These are phyloP conservation scores for Xylaria bambusicola DNA, from an alignment of 495 filamentous ascomycete genomes.

Conservation along the genomic window DNA sequence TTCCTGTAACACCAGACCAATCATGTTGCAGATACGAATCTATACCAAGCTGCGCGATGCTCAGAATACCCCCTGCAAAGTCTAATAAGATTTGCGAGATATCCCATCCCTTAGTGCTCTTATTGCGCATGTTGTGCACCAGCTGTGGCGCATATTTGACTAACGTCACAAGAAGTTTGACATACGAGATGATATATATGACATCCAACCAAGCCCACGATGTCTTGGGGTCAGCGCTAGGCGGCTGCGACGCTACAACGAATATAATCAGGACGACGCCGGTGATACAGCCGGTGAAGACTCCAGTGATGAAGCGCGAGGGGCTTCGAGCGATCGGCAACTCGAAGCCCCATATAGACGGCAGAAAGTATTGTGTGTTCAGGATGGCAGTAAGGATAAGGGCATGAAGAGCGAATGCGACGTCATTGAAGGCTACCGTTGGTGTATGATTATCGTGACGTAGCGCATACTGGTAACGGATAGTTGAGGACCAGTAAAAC, in stretches of 20 bases:
- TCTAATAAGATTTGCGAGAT: constrained; percentile 88
- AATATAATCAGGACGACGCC: constrained; percentile 58
- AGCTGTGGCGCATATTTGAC: constrained; percentile 93
- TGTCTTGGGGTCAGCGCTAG: constrained; percentile 47
- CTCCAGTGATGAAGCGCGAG: constrained; percentile 64
- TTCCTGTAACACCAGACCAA: constrained; percentile 88
- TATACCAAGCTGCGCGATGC: constrained; percentile 75
- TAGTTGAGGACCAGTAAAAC: constrained; percentile 76
- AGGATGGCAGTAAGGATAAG: constrained; percentile 65
- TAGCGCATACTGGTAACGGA: constrained; percentile 81
- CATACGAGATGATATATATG: constrained; percentile 77
- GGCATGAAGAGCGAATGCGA: constrained; percentile 81
- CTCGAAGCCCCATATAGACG: constrained; percentile 73
- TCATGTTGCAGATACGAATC: constrained; percentile 83
- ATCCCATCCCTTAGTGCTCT: constrained; percentile 84
- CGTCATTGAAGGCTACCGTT: constrained; percentile 86
- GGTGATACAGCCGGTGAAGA: constrained; percentile 66
- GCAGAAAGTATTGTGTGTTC: constrained; percentile 73
- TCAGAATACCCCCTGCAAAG: constrained; percentile 77
- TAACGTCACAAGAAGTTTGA: constrained; percentile 85
- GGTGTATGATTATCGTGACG: constrained; percentile 71
- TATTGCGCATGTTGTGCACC: constrained; percentile 74
- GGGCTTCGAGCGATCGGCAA: constrained; percentile 52
- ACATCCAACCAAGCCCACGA: constrained; percentile 51
- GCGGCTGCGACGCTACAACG: constrained; percentile 56